Evolutionary conservation across 768 basidiomycete genomes (phyloP).

Genomic region (Cubamyces sp.): DNA sequence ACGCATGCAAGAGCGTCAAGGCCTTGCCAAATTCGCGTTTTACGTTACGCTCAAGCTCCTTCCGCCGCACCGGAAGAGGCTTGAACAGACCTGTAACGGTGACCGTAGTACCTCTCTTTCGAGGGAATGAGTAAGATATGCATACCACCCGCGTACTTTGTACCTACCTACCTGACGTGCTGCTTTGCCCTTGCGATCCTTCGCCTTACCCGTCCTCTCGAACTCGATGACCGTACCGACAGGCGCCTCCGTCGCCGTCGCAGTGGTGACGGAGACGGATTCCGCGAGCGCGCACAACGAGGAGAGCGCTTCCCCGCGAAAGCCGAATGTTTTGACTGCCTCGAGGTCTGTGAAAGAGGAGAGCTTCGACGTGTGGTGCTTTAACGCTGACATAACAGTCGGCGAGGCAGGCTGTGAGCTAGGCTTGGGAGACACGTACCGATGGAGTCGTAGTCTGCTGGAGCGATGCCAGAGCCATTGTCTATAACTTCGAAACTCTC

Average conservation of each 20-base stretch:
- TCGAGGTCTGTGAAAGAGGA: conserved; percentile 73
- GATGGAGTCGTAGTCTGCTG: conserved; percentile 75
- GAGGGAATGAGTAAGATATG: background rate
- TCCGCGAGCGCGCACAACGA: conserved; percentile 88
- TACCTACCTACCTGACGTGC: conserved; percentile 67
- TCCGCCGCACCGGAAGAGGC: conserved; percentile 86
- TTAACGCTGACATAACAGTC: conserved; percentile 58
- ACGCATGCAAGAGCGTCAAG: conserved; percentile 79
- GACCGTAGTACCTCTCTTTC: conserved; percentile 87
- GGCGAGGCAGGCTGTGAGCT: background rate
- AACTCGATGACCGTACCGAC: conserved; percentile 82
- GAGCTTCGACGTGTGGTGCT: conserved; percentile 94
- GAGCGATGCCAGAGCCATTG: conserved; percentile 86
- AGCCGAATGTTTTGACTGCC: conserved; percentile 83
- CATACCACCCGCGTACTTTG: background rate
- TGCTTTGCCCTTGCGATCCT: conserved; percentile 54
- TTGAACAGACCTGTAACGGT: conserved; percentile 71
- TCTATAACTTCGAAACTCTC: conserved; percentile 86
- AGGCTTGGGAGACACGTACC: conserved; percentile 51
- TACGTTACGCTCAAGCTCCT: conserved; percentile 85
- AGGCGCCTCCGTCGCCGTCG: conserved; percentile 71
- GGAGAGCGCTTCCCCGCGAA: conserved; percentile 94
- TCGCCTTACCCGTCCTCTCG: conserved; percentile 64
- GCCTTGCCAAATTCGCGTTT: conserved; percentile 92
- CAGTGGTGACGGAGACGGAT: conserved; percentile 69